Evolutionary conservation across 345 rosid species (phyloP).

Genomic region (Populus ilicifolia): DNA sequence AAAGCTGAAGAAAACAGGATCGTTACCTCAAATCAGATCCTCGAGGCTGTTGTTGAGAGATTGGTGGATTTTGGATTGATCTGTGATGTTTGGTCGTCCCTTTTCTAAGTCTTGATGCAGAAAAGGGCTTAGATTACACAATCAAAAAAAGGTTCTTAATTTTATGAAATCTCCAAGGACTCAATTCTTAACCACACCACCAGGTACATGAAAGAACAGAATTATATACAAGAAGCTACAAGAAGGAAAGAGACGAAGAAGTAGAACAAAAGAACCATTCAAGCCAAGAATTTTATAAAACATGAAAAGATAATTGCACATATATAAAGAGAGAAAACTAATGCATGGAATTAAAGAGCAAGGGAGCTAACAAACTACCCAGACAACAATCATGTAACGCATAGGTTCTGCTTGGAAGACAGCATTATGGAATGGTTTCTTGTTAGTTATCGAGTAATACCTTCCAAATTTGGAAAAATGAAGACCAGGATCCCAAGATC

Average conservation of each 20-base stretch:
- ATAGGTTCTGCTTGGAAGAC: neutral
- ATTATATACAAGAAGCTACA: neutral
- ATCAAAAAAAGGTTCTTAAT: neutral
- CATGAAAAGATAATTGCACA: neutral
- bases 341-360: neutral
- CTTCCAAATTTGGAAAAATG: slow-evolving; percentile 13
- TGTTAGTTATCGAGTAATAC: neutral
- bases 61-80: neutral
- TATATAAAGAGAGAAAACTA: neutral
- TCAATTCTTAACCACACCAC: neutral
- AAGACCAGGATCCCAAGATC: neutral
- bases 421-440: neutral
- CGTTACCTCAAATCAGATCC: neutral
- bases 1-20: neutral
- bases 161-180: neutral
- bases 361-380: neutral
- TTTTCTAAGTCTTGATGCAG: neutral
- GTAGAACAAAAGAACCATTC: neutral
- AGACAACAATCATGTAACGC: neutral
- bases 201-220: neutral
- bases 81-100: neutral
- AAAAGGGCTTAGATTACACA: neutral
- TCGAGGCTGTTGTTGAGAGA: neutral
- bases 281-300: neutral
- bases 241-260: neutral